These are phyloP conservation scores for Pythium guiyangense DNA, from an alignment of 352 stramenopile genomes.

Conservation along the genomic window DNA sequence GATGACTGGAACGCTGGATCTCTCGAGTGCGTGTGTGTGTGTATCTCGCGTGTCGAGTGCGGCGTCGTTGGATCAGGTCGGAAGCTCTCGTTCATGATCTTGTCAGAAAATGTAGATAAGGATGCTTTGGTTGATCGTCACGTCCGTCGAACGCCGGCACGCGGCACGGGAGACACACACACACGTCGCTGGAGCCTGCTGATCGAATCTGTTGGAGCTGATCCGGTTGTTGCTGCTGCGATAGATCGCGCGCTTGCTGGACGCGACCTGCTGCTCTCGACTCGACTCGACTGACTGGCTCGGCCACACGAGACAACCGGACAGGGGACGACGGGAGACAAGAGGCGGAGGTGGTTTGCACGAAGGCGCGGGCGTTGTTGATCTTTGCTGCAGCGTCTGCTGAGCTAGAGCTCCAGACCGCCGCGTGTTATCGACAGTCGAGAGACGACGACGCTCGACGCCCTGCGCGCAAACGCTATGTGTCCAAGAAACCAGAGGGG, in stretches of 20 bases:
- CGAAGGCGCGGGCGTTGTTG: background rate
- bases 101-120: slow-evolving; percentile 76
- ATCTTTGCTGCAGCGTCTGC: background rate
- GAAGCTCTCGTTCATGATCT: slow-evolving; percentile 20
- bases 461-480: background rate
- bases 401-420: no score
- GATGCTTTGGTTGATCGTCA: slow-evolving; percentile 59
- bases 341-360: background rate
- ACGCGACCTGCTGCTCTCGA: background rate
- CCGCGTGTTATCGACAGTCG: background rate
- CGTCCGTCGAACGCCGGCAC: slow-evolving; percentile 21
- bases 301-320: no score
- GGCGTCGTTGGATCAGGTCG: slow-evolving; percentile 26
- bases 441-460: background rate
- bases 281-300: background rate
- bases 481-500: slow-evolving; percentile 14
- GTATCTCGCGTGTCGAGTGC: background rate
- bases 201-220: background rate
- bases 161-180: background rate
- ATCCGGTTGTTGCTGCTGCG: background rate
- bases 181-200: background rate
- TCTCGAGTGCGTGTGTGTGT: background rate
- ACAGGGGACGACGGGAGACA: background rate
- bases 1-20: no score
- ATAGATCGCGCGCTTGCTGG: background rate